phyloP scores from a whole-genome alignment of 306 rosid genomes.

The Crotalaria pallida region DNA sequence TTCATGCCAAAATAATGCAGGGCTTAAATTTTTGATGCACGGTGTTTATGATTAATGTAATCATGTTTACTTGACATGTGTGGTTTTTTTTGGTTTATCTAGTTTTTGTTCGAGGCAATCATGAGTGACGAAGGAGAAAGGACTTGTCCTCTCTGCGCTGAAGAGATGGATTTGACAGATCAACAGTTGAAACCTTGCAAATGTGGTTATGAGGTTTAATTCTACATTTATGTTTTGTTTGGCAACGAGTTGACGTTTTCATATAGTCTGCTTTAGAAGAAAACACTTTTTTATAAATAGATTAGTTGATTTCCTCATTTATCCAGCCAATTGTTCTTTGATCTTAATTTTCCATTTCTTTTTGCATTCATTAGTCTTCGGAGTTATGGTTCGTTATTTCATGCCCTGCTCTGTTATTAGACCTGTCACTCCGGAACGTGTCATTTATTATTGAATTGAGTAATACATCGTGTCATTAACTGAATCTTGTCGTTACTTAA shows the following conservation, averaged over 20 bases:
- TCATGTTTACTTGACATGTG: neutral
- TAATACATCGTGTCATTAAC: no score
- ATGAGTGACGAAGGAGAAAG: constrained; percentile 96
- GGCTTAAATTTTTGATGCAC: neutral
- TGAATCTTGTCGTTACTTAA: no score
- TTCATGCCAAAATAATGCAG: no score
- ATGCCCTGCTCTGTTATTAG: neutral
- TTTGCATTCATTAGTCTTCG: neutral
- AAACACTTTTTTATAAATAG: neutral
- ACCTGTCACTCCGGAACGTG: neutral
- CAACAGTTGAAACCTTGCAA: constrained; percentile 97
- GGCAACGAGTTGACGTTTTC: neutral
- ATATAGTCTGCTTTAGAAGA: neutral
- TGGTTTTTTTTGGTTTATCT: neutral
- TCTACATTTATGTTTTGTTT: neutral
- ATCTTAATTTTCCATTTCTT: neutral
- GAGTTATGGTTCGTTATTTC: neutral
- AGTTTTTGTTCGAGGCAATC: constrained; percentile 41
- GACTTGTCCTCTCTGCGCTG: constrained; percentile 96
- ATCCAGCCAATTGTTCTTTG: neutral
- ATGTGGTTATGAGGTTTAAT: constrained; percentile 92
- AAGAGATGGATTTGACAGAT: constrained; percentile 99
- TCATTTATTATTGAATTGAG: neutral
- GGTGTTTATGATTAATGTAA: neutral
- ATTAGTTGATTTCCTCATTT: no score